Evolutionary conservation across 2,329 filamentous ascomycete genomes (phyloP).

Genomic region (Aspergillus aculeatus): DNA sequence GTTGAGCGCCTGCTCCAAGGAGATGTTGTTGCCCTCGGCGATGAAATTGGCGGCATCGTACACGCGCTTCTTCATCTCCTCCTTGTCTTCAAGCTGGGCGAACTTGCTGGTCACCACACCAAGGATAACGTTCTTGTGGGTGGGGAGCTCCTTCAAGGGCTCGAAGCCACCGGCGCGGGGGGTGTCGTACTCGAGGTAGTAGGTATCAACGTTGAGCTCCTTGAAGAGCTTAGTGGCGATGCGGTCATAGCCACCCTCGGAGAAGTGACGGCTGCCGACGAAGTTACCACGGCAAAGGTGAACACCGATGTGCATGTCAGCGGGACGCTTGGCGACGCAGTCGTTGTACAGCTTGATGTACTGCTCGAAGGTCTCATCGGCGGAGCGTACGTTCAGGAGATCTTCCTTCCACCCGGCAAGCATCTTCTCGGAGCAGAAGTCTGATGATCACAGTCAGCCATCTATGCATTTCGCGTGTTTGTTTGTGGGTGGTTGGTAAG

Average conservation of each 20-base stretch:
- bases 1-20: slow-evolving; percentile 65
- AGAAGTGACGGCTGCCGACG: slow-evolving; percentile 64
- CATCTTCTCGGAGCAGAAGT: slow-evolving; percentile 73
- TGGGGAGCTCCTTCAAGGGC: slow-evolving; percentile 61
- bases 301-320: slow-evolving; percentile 73
- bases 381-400: slow-evolving; percentile 63
- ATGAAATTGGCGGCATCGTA: slow-evolving; percentile 65
- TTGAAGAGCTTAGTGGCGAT: slow-evolving; percentile 67
- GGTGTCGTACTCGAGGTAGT: slow-evolving; percentile 70
- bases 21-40: slow-evolving; percentile 65
- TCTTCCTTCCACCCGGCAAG: slow-evolving; percentile 68
- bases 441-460: slow-evolving; percentile 35
- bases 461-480: no score
- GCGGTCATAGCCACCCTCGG: slow-evolving; percentile 65
- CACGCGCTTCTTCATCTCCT: slow-evolving; percentile 61
- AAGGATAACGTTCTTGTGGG: slow-evolving; percentile 62
- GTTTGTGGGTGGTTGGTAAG: slow-evolving; percentile 33
- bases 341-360: slow-evolving; percentile 79
- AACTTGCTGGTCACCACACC: slow-evolving; percentile 65
- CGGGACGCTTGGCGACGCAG: slow-evolving; percentile 60
- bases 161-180: slow-evolving; percentile 65
- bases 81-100: slow-evolving; percentile 61
- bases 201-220: slow-evolving; percentile 63
- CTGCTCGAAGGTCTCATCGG: slow-evolving; percentile 69
- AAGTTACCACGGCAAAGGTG: slow-evolving; percentile 71